Evolutionary conservation across 2,329 filamentous ascomycete species (phyloP), one percentile per base, ranked within the genome.

Genomic region (Colletotrichum destructivum): DNA sequence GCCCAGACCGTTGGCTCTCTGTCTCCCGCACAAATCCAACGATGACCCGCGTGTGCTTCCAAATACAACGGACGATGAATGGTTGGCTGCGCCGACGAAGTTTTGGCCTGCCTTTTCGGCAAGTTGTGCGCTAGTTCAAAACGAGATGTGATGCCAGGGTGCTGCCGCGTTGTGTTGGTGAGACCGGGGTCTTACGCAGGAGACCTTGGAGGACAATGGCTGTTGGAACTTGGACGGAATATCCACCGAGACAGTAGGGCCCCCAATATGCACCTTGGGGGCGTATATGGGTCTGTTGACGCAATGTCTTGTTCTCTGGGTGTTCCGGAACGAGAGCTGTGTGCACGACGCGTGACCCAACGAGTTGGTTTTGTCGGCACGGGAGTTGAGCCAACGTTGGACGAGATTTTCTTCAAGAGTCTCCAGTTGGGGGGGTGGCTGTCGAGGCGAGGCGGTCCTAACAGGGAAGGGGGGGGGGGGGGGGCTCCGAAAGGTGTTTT

Each of bases 151-250:
- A 71, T 49, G 46, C 21, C 31, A 38, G 56, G 68, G 40, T 67
- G 16, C 42, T 62, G 31, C 46, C 31, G 57, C 42, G 69, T 54
- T 61, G 46, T 56, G 69, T 59, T 61, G 54, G 65, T 62, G 54
- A 62, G 59, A 63, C 59, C 65, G 60, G 69, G 65, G 59, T 59
- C n/a, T 47, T 46, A 49, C 44, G 52, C 59, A 69, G 69, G 38
- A 68, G 59, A 69, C 65, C 65, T 71, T 71, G 65, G 65, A 69
- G 68, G 46, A 69, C 54, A 46, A 49, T 47, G 49, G 59, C 18
- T 26, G 69, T 71, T 71, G 31, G 31, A 31, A 31, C 31, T 31
- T 31, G 65, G 52, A 54, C 47, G 59, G 62, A 56, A 62, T 71
- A 57, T 56, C 42, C 44, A 46, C 68, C 31, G 5, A 68, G 44